Conservation (phyloP, 495 filamentous ascomycete genomes). For the Apiosordaria backusii region DNA sequence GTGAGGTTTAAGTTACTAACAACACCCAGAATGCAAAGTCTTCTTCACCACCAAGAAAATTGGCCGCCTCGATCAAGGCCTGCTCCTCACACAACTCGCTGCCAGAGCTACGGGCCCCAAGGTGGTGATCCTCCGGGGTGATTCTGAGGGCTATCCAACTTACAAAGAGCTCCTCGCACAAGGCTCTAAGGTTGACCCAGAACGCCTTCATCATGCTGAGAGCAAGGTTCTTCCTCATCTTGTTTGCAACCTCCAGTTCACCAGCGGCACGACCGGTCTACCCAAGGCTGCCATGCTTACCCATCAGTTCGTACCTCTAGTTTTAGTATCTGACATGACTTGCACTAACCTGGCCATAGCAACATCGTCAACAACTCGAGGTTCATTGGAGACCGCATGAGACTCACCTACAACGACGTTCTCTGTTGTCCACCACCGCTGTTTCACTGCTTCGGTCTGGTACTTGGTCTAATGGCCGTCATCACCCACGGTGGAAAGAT, state of each 20-base stretch:
- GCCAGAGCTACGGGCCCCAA: slow-evolving; percentile 36
- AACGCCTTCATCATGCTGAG: slow-evolving; percentile 33
- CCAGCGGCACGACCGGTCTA: slow-evolving; percentile 65
- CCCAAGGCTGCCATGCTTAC: slow-evolving; percentile 76
- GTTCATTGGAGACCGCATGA: slow-evolving; percentile 69
- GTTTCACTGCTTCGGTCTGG: slow-evolving; percentile 73
- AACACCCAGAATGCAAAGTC: slow-evolving; percentile 49
- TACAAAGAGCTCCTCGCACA: slow-evolving; percentile 50
- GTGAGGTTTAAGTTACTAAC: slow-evolving; percentile 6
- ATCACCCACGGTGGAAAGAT: slow-evolving; percentile 65
- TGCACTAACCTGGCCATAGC: too few relatives aligned
- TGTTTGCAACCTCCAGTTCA: slow-evolving; percentile 69
- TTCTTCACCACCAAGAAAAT: slow-evolving; percentile 63
- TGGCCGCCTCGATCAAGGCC: slow-evolving; percentile 52
- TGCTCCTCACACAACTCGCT: slow-evolving; percentile 51
- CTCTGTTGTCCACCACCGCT: slow-evolving; percentile 69
- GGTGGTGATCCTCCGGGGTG: slow-evolving; percentile 54
- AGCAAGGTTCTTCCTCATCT: slow-evolving; percentile 54
- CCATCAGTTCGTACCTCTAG: too few relatives aligned
- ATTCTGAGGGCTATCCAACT: slow-evolving; percentile 46
- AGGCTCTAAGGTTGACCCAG: slow-evolving; percentile 39
- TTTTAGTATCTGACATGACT: too few relatives aligned
- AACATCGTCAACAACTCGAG: slow-evolving; percentile 68
- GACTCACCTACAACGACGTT: slow-evolving; percentile 57
- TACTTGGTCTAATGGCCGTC: slow-evolving; percentile 63